Base-by-base conservation (phyloP, 2,329 filamentous ascomycete genomes). In the Claviceps spartinae region DNA sequence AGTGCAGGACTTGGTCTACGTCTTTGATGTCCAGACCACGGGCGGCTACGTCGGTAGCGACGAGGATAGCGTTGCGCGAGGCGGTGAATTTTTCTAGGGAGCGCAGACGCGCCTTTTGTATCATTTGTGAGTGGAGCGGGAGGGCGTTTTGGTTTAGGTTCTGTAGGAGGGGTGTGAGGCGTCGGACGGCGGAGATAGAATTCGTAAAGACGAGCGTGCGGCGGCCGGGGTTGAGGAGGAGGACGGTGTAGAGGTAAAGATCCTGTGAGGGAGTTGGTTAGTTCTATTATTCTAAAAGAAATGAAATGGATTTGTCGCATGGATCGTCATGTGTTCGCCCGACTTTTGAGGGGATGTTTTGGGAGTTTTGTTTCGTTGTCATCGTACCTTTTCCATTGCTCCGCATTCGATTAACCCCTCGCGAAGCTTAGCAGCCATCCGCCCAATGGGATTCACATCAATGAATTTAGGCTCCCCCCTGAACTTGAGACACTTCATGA, bases 131-230 rank as follows among this genome's bases (percentile, higher is more conserved):
- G 68, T 98, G 93, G 0, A 98, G 73, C 0, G 86, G 82, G 11
- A 88, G 73, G 1, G 83, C 85, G 2, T 84, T 82, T 8, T 96
- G 75, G 56, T 84, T 79, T 49, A 98, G 80, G 58, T 87, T 88
- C 59, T 91, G 82, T 1, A 98, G 77, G 62, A 96, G 79, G 0
- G 91, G 88, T 0, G 85, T 82, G 13, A 98, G 74, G 40, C 93
- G 87, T 45, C 89, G 85, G 49, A 95, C 91, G 2, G 91, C 86
- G 50, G 86, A 87, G 66, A 98, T 96, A 45, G 90, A 95, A 70
- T 98, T 98, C 30, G 90, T 89, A 66, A 98, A 98, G 47, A 98
- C 82, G 2, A 98, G 75, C 0, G 88, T 89, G 36, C 90, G 85
- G 40, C 83, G 79, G 47, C 83, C 83, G 1, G 87, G 83, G 63